phyloP scores from a whole-genome alignment of 2,329 filamentous ascomycete genomes.

The Botryotinia calthae region DNA sequence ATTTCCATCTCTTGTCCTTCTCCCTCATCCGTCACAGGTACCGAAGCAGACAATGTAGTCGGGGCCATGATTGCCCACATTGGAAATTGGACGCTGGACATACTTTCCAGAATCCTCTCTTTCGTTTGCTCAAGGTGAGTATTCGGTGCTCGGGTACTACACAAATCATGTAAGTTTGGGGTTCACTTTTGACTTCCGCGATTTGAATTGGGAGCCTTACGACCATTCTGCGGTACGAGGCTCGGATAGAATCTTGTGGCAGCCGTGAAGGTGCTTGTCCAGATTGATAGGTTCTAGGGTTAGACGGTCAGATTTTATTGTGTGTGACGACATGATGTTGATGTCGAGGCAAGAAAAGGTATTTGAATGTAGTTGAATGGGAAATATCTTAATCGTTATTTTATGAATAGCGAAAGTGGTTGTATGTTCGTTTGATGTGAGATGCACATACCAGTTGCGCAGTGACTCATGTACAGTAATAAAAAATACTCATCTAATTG shows the following conservation, averaged over 20 bases:
- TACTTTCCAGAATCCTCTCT: neutral
- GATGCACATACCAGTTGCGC: neutral
- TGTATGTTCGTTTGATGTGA: neutral
- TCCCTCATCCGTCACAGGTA: neutral
- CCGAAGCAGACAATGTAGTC: neutral
- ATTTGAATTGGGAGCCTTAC: neutral
- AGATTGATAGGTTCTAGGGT: slow-evolving; percentile 7
- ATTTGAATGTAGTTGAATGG: neutral
- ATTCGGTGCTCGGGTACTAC: neutral
- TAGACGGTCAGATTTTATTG: neutral
- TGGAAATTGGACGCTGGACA: neutral
- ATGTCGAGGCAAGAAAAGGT: no score
- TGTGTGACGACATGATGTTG: neutral
- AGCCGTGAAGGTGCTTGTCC: neutral
- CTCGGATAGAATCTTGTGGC: neutral
- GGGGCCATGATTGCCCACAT: slow-evolving; percentile 6
- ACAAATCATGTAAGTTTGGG: neutral
- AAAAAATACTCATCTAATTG: neutral
- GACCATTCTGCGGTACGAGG: slow-evolving; percentile 5
- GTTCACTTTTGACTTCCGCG: neutral
- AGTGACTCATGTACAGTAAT: neutral
- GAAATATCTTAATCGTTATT: neutral
- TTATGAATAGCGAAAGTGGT: neutral
- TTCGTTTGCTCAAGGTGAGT: neutral
- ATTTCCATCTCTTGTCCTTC: neutral